Evolutionary conservation across 2,329 filamentous ascomycete genomes (phyloP), one percentile per base, ranked within the genome.

Genomic region (Aspergillus thermomutatus): DNA sequence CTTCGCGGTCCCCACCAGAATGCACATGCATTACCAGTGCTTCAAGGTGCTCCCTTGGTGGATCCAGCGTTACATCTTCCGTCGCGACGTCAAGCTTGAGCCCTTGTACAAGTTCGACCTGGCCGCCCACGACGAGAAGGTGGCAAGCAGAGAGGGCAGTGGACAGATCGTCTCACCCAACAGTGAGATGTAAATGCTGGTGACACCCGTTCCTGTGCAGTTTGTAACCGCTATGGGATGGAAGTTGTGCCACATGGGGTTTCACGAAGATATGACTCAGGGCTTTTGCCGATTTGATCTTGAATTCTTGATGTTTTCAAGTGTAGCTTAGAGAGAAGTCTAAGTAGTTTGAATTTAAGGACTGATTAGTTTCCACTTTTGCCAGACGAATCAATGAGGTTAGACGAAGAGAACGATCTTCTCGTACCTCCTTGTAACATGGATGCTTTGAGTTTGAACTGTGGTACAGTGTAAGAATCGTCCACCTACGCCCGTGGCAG

Each of bases 11-110:
- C 83, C 84, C 1, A 86, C 82, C 6, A 72, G 79, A 23, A 79
- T 76, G 51, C 85, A 84, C 64, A 79, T 82, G 67, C 75, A 71
- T 55, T 87, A 87, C 60, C 84, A 88, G 66, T 60, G 82, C 10
- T 79, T 73, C 59, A 80, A 82, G 60, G 80, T 78, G 1, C 67
- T 87, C 25, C 86, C 86, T 0, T 88, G 80, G 75, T 88, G 82
- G 81, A 69, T 84, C 64, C 84, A 80, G 66, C 77, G 82, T 19
- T 86, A 81, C 67, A 69, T 88, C 25, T 66, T 87, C 45, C 76
- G 80, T 43, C 75, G 80, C 62, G 68, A 76, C 14, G 77, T 77
- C 6, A 66, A 69, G 46, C 68, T 82, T 17, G 76, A 79, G 64
- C 79, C 79, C 23, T 72, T 86, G 26, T 85, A 84, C 68, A 75